phyloP scores from a whole-genome alignment of 805 yeast genomes.

The Yamadazyma takamatsuzukensis region DNA sequence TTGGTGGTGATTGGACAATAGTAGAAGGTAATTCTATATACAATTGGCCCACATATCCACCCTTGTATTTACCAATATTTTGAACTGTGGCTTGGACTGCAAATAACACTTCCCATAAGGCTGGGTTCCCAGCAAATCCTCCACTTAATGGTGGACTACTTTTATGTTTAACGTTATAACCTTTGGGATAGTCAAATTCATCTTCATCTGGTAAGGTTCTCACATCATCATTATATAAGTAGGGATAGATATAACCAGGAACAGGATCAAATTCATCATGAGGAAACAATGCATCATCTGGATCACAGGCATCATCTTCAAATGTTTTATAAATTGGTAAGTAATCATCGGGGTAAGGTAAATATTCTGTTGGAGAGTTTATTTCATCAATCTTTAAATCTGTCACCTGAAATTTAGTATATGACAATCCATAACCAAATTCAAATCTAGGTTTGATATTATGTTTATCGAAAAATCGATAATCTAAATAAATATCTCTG shows the following conservation, averaged over 20 bases:
- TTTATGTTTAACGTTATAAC: constrained; percentile 33
- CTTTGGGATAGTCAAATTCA: constrained; percentile 35
- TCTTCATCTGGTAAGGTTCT: constrained; percentile 34
- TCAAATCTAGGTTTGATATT: constrained; percentile 55
- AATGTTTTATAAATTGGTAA: constrained; percentile 37
- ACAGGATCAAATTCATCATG: constrained; percentile 49
- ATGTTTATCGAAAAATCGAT: constrained; percentile 54
- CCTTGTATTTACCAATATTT: constrained; percentile 45
- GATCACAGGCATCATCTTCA: constrained; percentile 49
- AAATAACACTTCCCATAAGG: constrained; percentile 52
- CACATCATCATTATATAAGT: constrained; percentile 37
- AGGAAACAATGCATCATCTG: constrained; percentile 53
- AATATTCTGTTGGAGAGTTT: constrained; percentile 40
- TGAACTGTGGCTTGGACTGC: constrained; percentile 42
- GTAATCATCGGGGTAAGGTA: constrained; percentile 46
- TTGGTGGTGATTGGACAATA: constrained; percentile 48
- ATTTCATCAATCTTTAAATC: constrained; percentile 40
- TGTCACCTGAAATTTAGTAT: constrained; percentile 38
- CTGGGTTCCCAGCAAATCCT: constrained; percentile 58
- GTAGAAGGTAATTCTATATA: constrained; percentile 51
- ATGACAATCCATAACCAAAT: constrained; percentile 62
- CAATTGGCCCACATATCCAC: constrained; percentile 50
- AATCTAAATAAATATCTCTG: constrained; percentile 50
- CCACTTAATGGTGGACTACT: constrained; percentile 43
- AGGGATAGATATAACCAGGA: constrained; percentile 57